phyloP scores from a whole-genome alignment of 1,139 yeast genomes.

The Yamadazyma dendronema region DNA sequence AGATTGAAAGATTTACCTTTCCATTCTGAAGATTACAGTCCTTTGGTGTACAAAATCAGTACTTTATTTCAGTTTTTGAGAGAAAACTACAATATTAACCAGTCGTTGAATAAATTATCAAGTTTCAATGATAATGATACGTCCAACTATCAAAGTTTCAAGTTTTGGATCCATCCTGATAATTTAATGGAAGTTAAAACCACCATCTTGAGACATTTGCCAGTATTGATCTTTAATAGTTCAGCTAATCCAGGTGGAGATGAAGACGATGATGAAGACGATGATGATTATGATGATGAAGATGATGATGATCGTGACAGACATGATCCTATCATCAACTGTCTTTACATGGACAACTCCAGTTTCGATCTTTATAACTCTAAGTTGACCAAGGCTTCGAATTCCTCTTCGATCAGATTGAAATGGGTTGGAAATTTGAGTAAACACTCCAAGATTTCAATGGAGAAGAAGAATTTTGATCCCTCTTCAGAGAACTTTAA shows the following conservation, averaged over 20 bases:
- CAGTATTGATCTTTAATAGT: conserved; percentile 75
- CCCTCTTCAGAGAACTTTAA: conserved; percentile 53
- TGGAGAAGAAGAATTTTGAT: conserved; percentile 77
- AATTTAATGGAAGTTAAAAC: conserved; percentile 97
- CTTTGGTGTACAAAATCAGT: conserved; percentile 80
- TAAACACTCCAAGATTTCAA: conserved; percentile 71
- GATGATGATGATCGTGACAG: conserved; percentile 16
- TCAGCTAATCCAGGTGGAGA: conserved; percentile 35
- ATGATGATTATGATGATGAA: conserved; percentile 33
- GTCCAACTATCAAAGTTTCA: conserved; percentile 70
- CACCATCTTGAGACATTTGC: conserved; percentile 86
- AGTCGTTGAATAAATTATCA: conserved; percentile 41
- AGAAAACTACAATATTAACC: conserved; percentile 53
- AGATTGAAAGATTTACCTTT: conserved; percentile 85
- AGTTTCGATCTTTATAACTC: conserved; percentile 83
- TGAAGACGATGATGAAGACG: conserved; percentile 38
- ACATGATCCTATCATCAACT: conserved; percentile 79
- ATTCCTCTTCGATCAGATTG: conserved; percentile 74
- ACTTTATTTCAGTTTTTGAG: conserved; percentile 77
- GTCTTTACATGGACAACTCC: conserved; percentile 83
- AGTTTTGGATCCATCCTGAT: conserved; percentile 96
- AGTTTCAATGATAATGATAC: conserved; percentile 48
- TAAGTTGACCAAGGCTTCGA: conserved; percentile 69
- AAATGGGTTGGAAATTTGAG: conserved; percentile 87
- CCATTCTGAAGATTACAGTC: conserved; percentile 94